These are phyloP conservation scores for Talaromyces sp. DNA, from an alignment of 2,329 filamentous ascomycete species.

Conservation along the genomic window DNA sequence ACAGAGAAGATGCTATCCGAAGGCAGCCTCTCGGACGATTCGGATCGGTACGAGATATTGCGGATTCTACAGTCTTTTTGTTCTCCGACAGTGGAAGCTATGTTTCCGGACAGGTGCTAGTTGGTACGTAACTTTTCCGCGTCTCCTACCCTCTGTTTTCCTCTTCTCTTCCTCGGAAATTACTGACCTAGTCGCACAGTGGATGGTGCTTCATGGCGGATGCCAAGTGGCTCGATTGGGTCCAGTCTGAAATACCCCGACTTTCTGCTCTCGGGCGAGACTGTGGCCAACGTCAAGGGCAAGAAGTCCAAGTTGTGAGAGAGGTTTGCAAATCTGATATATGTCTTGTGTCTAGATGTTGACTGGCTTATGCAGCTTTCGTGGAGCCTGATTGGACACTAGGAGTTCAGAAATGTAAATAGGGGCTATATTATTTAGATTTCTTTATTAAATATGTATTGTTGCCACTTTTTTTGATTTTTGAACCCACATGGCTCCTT, in stretches of 20 bases:
- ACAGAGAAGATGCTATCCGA: conserved; percentile 42
- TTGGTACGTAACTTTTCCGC: conserved; percentile 40
- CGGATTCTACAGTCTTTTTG: conserved; percentile 84
- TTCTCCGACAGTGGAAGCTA: conserved; percentile 83
- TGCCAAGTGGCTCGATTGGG: conserved; percentile 25
- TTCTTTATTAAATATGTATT: background rate
- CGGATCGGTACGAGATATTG: conserved; percentile 79
- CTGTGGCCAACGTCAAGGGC: conserved; percentile 54
- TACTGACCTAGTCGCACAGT: conserved; percentile 20
- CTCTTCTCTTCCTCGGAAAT: background rate
- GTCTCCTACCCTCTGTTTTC: too few relatives aligned
- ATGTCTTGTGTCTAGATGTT: background rate
- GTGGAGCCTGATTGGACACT: too few relatives aligned
- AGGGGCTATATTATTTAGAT: background rate
- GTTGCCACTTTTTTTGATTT: too few relatives aligned
- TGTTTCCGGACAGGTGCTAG: conserved; percentile 75
- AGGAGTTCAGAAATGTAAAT: background rate
- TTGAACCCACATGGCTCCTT: background rate
- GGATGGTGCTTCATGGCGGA: conserved; percentile 39
- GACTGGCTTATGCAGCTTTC: too few relatives aligned
- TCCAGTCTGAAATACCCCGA: conserved; percentile 51
- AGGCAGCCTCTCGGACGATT: conserved; percentile 67
- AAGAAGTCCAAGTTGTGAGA: conserved; percentile 52
- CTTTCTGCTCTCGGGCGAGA: conserved; percentile 50
- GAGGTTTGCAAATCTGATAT: background rate